Base-by-base conservation (phyloP, 768 basidiomycete genomes). In the Austroboletus eburneus region DNA sequence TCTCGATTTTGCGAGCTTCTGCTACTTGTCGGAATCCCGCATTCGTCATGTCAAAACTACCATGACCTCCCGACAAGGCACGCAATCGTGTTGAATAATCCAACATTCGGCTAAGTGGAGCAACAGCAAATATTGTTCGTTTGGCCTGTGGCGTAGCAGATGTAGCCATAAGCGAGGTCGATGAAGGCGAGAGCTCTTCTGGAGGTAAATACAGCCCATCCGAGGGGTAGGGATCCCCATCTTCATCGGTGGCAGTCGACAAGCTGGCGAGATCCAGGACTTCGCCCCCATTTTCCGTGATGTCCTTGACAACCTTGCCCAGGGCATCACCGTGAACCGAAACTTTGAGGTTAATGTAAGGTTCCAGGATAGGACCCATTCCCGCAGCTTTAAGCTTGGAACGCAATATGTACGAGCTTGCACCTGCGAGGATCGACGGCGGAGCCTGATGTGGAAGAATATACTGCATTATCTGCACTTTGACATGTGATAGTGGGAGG, bases 271-370 rank as follows among this genome's bases (percentile, higher is more conserved):
- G 75, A 54, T 89, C 85, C 20, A 81, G 65, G 10, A 93, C 70
- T 59, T 91, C 87, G n/a, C 87, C 89, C 2, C 81, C 80, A 49
- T 84, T 78, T 60, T 91, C 89, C 9, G 85, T 86, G n/a, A 93
- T 68, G 56, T 93, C 91, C 57, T 84, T 88, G 38, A 91, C 78
- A 18, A 87, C 80, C 56, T 81, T 87, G 20, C 91, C 89, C 3
- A 92, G 69, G 47, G 72, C 73, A 48, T 82, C 79, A 52, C 85
- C 83, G 21, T 72, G 71, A 7, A 89, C 79, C 14, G 77, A 78
- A 38, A 89, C 73, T 54, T 82, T 89, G 52, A 91, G 69, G 24
- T 69, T 68, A 21, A 89, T 74, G 53, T 79, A 92, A 9, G 91
- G 90, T 59, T 93, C 91, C 64, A 91, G 73, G 35, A 93, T 64